phyloP scores from a whole-genome alignment of 2,329 filamentous ascomycete genomes.

The Fusarium continuum region DNA sequence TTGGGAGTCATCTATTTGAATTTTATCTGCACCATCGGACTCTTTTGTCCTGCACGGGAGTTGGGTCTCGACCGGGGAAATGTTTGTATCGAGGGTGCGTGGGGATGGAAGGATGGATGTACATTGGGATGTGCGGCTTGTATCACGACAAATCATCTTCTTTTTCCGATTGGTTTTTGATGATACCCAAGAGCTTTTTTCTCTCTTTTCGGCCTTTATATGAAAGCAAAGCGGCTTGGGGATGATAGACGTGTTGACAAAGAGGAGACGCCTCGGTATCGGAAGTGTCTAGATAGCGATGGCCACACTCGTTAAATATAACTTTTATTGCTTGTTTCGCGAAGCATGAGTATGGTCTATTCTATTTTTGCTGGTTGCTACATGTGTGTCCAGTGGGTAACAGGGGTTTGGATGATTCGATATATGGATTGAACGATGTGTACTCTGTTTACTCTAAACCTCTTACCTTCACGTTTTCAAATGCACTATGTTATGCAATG shows the following conservation, averaged over 20 bases:
- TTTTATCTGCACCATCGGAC: conserved; percentile 20
- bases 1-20: conserved; percentile 35
- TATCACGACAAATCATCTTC: conserved; percentile 42
- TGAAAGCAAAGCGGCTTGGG: conserved; percentile 26
- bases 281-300: neutral
- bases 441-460: no score
- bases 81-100: conserved; percentile 17
- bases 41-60: conserved; percentile 7
- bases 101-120: conserved; percentile 19
- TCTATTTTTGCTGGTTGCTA: no score
- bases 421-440: no score
- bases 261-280: neutral
- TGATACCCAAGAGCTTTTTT: conserved; percentile 47
- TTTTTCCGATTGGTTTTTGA: conserved; percentile 46
- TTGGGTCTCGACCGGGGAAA: conserved; percentile 15
- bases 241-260: conserved; percentile 20
- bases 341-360: no score
- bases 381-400: no score
- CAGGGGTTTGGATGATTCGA: no score
- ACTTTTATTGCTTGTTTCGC: neutral
- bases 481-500: no score
- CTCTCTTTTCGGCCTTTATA: conserved; percentile 35
- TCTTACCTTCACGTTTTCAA: no score
- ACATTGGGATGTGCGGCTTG: conserved; percentile 41
- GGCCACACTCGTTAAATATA: conserved; percentile 3